Percentiles rank a stretch among this genome's conserved stretches.
Evolutionary conservation across 129 eudicot genomes (phyloP).

Genomic region (Pseudognaphalium luteoalbum): DNA sequence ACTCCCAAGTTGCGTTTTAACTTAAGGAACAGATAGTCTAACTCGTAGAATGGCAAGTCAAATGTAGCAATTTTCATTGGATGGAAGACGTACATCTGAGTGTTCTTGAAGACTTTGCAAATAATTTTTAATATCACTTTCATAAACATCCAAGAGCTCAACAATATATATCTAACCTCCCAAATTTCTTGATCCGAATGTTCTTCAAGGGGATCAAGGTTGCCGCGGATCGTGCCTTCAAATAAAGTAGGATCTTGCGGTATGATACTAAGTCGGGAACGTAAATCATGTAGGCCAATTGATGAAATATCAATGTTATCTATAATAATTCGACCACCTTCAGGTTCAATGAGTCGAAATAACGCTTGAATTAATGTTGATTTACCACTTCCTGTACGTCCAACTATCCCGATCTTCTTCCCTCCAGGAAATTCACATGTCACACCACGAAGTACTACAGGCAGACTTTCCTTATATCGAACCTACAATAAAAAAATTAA

Average conservation of each 20-base stretch:
- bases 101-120: conserved; percentile 16
- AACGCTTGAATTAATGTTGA: conserved; percentile 89
- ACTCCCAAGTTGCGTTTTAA: neutral
- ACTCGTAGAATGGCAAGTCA: neutral
- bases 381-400: conserved; percentile 98
- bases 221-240: conserved; percentile 90
- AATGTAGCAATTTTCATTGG: neutral
- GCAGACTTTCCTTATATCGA: conserved; percentile 76
- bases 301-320: conserved; percentile 81
- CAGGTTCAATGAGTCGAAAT: conserved; percentile 83
- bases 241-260: conserved; percentile 94
- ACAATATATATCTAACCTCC: conserved; percentile 51
- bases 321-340: conserved; percentile 73
- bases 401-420: conserved; percentile 83
- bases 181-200: conserved; percentile 81
- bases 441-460: conserved; percentile 80
- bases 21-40: neutral
- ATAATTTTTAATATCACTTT: conserved; percentile 1
- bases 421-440: conserved; percentile 89
- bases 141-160: neutral
- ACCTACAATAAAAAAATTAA: conserved; percentile 44
- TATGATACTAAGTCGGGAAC: conserved; percentile 81
- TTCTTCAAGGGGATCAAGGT: conserved; percentile 89
- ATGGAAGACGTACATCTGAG: neutral
- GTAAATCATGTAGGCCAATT: conserved; percentile 90